Evolutionary conservation across 108 stramenopile species (phyloP).

Genomic region (Skeletonema costatum): DNA sequence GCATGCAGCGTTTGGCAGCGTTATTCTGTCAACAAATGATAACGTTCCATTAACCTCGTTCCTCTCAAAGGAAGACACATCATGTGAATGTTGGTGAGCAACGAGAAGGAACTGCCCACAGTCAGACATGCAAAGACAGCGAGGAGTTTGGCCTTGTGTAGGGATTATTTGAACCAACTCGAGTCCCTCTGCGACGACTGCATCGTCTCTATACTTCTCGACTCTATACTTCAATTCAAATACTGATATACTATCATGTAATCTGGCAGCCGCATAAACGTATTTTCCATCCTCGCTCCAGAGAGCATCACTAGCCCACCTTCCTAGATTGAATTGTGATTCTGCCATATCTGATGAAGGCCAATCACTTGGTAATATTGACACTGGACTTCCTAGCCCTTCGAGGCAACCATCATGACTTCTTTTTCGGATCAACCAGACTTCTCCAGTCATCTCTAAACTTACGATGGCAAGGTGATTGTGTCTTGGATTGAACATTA

Average conservation of each 20-base stretch:
- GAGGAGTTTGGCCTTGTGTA: slow-evolving; percentile 32
- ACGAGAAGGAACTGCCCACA: slow-evolving; percentile 44
- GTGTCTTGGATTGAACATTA: slow-evolving; percentile 42
- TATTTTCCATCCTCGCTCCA: slow-evolving; percentile 49
- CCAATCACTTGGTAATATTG: slow-evolving; percentile 41
- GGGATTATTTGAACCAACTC: slow-evolving; percentile 29
- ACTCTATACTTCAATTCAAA: slow-evolving; percentile 28
- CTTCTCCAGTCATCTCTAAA: slow-evolving; percentile 46
- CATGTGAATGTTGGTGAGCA: slow-evolving; percentile 51
- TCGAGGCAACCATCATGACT: slow-evolving; percentile 31
- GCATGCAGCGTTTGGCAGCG: slow-evolving; percentile 34
- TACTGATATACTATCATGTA: slow-evolving; percentile 43
- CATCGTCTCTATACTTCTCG: slow-evolving; percentile 10
- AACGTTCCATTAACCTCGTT: slow-evolving; percentile 15
- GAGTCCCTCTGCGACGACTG: background rate
- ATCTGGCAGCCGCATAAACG: slow-evolving; percentile 44
- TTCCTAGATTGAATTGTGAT: slow-evolving; percentile 38
- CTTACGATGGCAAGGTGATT: slow-evolving; percentile 40
- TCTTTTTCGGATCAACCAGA: slow-evolving; percentile 31
- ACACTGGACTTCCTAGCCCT: slow-evolving; percentile 25
- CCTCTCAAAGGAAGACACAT: slow-evolving; percentile 39
- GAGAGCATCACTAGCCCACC: slow-evolving; percentile 49
- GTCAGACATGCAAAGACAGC: slow-evolving; percentile 41
- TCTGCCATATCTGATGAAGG: slow-evolving; percentile 14
- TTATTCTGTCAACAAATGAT: slow-evolving; percentile 24